Percentiles rank a stretch among this genome's conserved stretches.
phyloP scores from a whole-genome alignment of 2,329 filamentous ascomycete species.

The Claviceps pazoutovae region DNA sequence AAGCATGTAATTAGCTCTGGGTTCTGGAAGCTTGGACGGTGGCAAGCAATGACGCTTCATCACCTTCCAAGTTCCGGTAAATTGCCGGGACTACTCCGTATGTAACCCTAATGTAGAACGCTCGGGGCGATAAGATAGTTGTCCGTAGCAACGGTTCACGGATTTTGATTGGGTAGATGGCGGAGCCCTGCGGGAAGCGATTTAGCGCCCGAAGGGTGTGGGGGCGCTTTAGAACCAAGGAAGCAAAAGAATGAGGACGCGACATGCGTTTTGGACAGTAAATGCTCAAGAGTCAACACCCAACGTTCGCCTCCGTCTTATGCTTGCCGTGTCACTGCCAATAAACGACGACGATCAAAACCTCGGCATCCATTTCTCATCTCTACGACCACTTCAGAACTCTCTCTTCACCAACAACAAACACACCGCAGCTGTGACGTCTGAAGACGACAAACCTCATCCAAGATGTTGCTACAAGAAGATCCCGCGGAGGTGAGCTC shows the following conservation, averaged over 20 bases:
- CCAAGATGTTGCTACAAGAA: constrained; percentile 84
- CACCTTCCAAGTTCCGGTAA: background rate
- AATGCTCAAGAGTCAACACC: too few species aligned
- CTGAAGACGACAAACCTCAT: background rate
- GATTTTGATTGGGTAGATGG: background rate
- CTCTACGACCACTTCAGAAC: too few species aligned
- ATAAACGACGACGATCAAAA: too few species aligned
- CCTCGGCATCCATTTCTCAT: too few species aligned
- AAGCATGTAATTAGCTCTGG: too few species aligned
- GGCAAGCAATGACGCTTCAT: constrained; percentile 3
- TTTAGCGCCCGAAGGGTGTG: too few species aligned
- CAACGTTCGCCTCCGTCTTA: too few species aligned
- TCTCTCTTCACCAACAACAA: background rate
- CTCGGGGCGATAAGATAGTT: constrained; percentile 5
- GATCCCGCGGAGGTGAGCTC: constrained; percentile 65
- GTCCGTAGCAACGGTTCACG: constrained; percentile 5
- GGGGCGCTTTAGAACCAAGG: too few species aligned
- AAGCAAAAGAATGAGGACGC: too few species aligned
- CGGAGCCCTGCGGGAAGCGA: background rate
- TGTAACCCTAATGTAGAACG: background rate
- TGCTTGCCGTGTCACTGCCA: too few species aligned
- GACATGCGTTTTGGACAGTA: too few species aligned
- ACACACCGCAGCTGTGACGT: background rate
- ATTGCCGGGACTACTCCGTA: background rate
- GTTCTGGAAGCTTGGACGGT: background rate